These are phyloP conservation scores for Arabidopsis lyrata DNA, from an alignment of 441 rosid genomes.

Conservation along the genomic window DNA sequence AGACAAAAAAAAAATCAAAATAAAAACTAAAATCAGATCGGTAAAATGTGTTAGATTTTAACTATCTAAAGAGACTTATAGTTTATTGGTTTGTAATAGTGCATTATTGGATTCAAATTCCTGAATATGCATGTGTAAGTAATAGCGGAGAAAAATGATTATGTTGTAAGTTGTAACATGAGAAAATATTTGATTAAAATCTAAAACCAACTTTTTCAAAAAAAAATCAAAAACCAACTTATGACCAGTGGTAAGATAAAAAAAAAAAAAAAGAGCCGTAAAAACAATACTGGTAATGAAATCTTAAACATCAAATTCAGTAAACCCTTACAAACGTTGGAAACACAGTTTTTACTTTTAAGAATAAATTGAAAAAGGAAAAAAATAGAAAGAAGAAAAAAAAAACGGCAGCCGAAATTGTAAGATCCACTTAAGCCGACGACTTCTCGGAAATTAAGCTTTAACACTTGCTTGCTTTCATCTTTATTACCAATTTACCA, in stretches of 20 bases:
- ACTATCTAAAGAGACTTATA: too few relatives aligned
- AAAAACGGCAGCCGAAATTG: constrained; percentile 45
- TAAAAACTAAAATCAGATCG: neutral
- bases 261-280: too few relatives aligned
- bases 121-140: too few relatives aligned
- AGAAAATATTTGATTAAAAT: neutral
- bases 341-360: neutral
- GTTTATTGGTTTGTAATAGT: too few relatives aligned
- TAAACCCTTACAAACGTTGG: neutral
- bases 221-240: neutral
- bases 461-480: constrained; percentile 36
- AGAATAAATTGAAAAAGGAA: neutral
- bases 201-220: neutral
- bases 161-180: too few relatives aligned
- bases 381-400: constrained; percentile 12
- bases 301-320: neutral
- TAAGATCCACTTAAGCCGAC: constrained; percentile 40
- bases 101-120: too few relatives aligned
- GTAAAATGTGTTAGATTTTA: too few relatives aligned
- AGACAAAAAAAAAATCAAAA: too few relatives aligned
- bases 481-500: constrained; percentile 44
- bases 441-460: constrained; percentile 37
- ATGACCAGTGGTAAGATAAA: neutral
- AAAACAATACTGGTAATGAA: too few relatives aligned
- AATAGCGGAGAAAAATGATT: too few relatives aligned